Evolutionary conservation across 148 eudicot genomes (phyloP).

Genomic region (Cornus kousa): DNA sequence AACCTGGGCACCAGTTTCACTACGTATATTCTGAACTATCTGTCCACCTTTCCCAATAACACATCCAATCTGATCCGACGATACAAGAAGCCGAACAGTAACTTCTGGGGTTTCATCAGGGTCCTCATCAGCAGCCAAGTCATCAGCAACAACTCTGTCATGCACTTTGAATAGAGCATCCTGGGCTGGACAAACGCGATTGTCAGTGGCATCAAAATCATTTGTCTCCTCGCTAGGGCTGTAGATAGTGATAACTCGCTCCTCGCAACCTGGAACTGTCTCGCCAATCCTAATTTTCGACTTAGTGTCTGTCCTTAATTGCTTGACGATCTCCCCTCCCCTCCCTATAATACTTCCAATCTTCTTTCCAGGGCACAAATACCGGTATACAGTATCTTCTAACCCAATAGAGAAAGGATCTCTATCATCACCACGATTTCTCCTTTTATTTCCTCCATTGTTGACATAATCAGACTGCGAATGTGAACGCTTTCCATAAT

Average conservation of each 20-base stretch:
- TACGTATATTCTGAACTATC: constrained; percentile 78
- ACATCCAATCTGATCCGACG: constrained; percentile 97
- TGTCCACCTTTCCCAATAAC: constrained; percentile 97
- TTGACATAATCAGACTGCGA: constrained; percentile 61
- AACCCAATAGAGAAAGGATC: constrained; percentile 60
- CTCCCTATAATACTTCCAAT: constrained; percentile 96
- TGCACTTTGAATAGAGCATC: constrained; percentile 94
- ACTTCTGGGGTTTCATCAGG: constrained; percentile 55
- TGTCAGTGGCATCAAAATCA: constrained; percentile 55
- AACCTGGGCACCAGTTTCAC: constrained; percentile 88
- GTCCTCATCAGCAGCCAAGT: constrained; percentile 50
- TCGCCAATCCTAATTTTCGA: constrained; percentile 92
- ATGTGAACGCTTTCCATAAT: constrained; percentile 72
- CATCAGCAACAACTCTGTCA: constrained; percentile 83
- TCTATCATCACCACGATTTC: constrained; percentile 63
- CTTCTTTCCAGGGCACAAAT: constrained; percentile 80
- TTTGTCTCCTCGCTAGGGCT: constrained; percentile 78
- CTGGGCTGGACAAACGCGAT: constrained; percentile 70
- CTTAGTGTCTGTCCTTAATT: constrained; percentile 71
- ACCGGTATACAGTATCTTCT: constrained; percentile 89
- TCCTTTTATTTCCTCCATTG: constrained; percentile 69
- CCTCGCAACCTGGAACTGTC: constrained; percentile 77
- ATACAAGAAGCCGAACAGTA: constrained; percentile 79
- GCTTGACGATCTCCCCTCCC: constrained; percentile 97
- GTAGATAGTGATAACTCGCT: constrained; percentile 81